Base-by-base conservation (phyloP, 2,329 filamentous ascomycete genomes). In the Podosphaera xanthii region DNA sequence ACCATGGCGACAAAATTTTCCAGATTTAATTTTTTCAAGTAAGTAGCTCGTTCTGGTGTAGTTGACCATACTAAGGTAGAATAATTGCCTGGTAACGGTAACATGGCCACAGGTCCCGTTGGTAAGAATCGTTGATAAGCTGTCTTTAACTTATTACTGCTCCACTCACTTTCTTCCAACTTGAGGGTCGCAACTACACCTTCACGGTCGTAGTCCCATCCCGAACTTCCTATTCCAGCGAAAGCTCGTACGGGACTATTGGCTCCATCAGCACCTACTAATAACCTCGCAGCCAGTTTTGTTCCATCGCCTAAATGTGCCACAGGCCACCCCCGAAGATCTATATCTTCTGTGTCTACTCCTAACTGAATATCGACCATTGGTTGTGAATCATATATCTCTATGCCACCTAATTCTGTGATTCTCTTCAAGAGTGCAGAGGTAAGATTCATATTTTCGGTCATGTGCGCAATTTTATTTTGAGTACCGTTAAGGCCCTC, bases 71-170 rank as follows among this genome's bases (percentile, higher is more conserved):
- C 92, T 3, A 98, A 76, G 0, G 88, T 90, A 3, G 90, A 84
- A 69, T 81, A 79, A 63, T 86, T 85, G 30, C 86, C 86, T 0
- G 92, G 92, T 7, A 98, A 75, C 0, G 92, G 92, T 1, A 98
- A 80, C 73, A 97, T 82, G 22, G 92, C 92, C 58, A 97, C 81
- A 0, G 92, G 92, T 0, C 92, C 92, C 0, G 87, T 87, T 3
- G 92, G 92, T 12, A 98, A 76, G 73, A 98, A 98, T 59, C 92
- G 82, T 72, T 98, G 92, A 70, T 95, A 98, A 34, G 92, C 92
- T 56, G 84, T 88, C 69, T 86, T 88, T 66, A 68, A 73, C 56
- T 74, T 72, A 14, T 75, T 72, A 35, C 76, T 76, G 40, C 74
- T 75, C 72, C 75, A 78, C 42, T 77, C 78, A 54, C 74, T 72